Evolutionary conservation across 257 asterid species (phyloP).

Genomic region (Henckelia pumila): DNA sequence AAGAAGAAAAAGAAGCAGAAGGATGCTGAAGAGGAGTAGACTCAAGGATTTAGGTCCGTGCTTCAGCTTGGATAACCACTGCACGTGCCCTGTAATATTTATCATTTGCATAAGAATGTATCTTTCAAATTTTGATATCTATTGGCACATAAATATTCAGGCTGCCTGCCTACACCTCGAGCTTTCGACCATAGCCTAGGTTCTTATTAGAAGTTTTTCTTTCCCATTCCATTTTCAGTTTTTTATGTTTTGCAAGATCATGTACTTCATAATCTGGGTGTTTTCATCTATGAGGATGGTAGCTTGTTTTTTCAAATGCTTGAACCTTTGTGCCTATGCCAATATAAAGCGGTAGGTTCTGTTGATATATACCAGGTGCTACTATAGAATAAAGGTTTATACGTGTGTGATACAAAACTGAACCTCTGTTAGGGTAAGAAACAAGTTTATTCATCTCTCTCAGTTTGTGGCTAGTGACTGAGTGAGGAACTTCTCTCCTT

Average conservation of each 20-base stretch:
- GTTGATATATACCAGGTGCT: neutral
- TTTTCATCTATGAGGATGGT: slow-evolving; percentile 19
- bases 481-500: neutral
- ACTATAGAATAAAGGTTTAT: neutral
- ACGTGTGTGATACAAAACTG: neutral
- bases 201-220: slow-evolving; percentile 25
- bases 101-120: slow-evolving; percentile 30
- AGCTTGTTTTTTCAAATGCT: slow-evolving; percentile 10
- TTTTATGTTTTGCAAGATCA: slow-evolving; percentile 17
- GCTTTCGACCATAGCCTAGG: slow-evolving; percentile 11
- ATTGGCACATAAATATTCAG: slow-evolving; percentile 1
- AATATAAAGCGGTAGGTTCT: neutral
- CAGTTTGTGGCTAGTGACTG: neutral
- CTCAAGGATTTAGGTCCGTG: neutral
- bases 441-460: neutral
- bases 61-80: slow-evolving; percentile 11
- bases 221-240: slow-evolving; percentile 8
- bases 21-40: slow-evolving; percentile 53
- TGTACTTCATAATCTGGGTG: slow-evolving; percentile 26
- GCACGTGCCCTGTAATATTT: slow-evolving; percentile 26
- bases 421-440: neutral
- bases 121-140: slow-evolving; percentile 18
- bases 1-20: slow-evolving; percentile 70
- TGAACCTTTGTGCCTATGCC: neutral
- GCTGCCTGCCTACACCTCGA: slow-evolving; percentile 1